Evolutionary conservation across 2,329 filamentous ascomycete species (phyloP), one percentile per base, ranked within the genome.

Genomic region (Leptographium galeiforme): DNA sequence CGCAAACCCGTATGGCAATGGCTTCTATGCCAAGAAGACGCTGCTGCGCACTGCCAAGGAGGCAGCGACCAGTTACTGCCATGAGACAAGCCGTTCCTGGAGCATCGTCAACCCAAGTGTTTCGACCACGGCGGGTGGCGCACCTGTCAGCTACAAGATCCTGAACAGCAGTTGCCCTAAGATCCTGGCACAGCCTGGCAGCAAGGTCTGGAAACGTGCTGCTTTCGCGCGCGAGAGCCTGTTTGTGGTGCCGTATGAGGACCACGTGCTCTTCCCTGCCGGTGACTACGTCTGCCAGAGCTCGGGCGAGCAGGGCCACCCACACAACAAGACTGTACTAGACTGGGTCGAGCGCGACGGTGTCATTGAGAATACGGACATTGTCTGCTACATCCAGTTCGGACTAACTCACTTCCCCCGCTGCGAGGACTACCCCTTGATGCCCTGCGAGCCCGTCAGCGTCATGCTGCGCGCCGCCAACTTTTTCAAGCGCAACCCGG

Each of bases 371-470:
- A 85, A 95, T 72, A 87, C 82, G 0, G 87, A 96, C 65, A 72
- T 95, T 43, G 89, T 96, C 1, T 77, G 95, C 30, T 96, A 89
- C 66, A 83, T 84, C 68, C 95, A 89, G 0, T 96, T 95, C 62
- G 90, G 90, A 34, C 75, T 95, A 34, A 91, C 85, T 0, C 90
- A 95, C 66, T 91, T 95, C 72, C 89, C 90, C 0, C 74, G 85
- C 0, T 88, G 89, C 0, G 90, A 96, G 65, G 90, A 95, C 67
- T 95, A 87, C 72, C 90, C 90, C 40, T 76, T 95, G 61, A 95
- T 95, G 89, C 89, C 89, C 0, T 85, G 79, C 0, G 86, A 90
- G 72, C 86, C 87, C 0, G 90, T 95, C 77, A 87, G 81, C 2
- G 71, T 95, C 58, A 75, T 94, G 39, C 72, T 94, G 43, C 73